Base-by-base conservation (phyloP, 116 monocot genomes). In the Cymodocea nodosa region DNA sequence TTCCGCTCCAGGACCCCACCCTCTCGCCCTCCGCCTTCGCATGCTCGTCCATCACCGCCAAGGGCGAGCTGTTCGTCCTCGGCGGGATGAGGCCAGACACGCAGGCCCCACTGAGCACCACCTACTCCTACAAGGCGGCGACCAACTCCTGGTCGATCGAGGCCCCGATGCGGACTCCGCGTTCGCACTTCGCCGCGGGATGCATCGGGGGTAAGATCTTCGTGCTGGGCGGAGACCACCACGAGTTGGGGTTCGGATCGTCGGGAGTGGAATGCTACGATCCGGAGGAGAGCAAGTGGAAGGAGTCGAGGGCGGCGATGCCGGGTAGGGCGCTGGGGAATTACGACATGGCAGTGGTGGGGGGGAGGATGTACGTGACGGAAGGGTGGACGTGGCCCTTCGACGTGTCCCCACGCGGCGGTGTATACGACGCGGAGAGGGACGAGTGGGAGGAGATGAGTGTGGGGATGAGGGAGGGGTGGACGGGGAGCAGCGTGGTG, bases 381-480 rank as follows among this genome's bases (percentile, higher is more conserved):
- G 92, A 87, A 65, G 92, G 92, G 5, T 92, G 92, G 92, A 69
- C 74, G 17, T 87, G 92, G 92, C 92, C 92, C 56, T 87, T 87
- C 71, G 62, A 56, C 62, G 34, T n/a, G 16, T 59, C 81, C 23
- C 87, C 85, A 44, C 75, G 85, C n/a, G 92, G 83, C 11, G 66
- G 56, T 2, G 64, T 83, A 20, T 87, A 87, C 73, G 80, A 82
- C 73, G 74, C 73, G 7, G 83, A 71, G 6, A 22, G 19, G 6
- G 79, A 87, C 75, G 20, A 19, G 20, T 87, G 92, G 87, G 60
- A 51, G 62, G 80, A 82, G 74, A 92, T 92, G 92, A 35, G 64
- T 35, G 48, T 30, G 10, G 87, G 92, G 72, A 75, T 92, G 85
- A 35, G 80, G 35, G 85, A 85, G 53, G 92, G 92, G 20, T 92